Conservation (phyloP, 441 rosid species). For the Gossypium gossypioides region DNA sequence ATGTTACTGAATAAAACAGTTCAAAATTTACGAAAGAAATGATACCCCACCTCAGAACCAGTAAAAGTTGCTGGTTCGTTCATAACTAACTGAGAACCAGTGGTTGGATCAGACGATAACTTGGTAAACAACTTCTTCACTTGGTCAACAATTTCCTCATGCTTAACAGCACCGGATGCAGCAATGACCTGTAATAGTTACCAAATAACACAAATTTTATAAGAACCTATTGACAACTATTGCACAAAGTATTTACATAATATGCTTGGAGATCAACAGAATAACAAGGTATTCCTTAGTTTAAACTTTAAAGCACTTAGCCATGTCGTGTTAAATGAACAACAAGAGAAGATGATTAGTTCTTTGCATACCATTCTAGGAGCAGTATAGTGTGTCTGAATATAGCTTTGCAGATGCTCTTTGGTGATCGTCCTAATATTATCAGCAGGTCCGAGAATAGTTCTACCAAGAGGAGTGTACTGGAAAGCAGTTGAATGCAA, state of each 20-base stretch:
- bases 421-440: constrained; percentile 73
- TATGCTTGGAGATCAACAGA: neutral
- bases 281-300: neutral
- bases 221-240: neutral
- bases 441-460: constrained; percentile 89
- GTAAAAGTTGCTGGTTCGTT: constrained; percentile 78
- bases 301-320: neutral
- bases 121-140: constrained; percentile 72
- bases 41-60: constrained; percentile 81
- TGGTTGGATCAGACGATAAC: constrained; percentile 70
- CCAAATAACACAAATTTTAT: neutral
- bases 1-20: constrained; percentile 1
- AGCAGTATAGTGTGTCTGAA: constrained; percentile 93
- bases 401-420: constrained; percentile 71
- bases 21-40: neutral
- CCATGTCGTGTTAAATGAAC: neutral
- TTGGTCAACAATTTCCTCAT: constrained; percentile 86
- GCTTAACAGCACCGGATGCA: constrained; percentile 97
- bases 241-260: neutral
- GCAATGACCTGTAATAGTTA: constrained; percentile 56
- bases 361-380: constrained; percentile 70
- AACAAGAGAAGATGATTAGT: neutral
- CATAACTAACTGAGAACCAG: constrained; percentile 75
- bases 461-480: constrained; percentile 83
- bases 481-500: constrained; percentile 99